Evolutionary conservation across 495 filamentous ascomycete species (phyloP), one percentile per base, ranked within the genome.

Genomic region (Penicillium lividum): DNA sequence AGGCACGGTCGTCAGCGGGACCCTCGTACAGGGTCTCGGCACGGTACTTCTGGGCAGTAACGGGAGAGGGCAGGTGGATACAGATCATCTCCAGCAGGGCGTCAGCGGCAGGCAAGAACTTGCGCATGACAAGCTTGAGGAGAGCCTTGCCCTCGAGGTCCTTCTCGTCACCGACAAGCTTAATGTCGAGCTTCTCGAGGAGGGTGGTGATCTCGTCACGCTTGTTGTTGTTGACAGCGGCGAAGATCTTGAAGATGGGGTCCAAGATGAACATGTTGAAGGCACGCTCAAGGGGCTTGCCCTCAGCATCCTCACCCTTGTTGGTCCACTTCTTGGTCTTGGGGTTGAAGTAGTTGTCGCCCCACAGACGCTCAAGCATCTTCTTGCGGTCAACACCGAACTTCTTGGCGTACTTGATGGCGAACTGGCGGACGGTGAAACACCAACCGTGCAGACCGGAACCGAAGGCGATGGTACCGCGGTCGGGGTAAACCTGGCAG

Each of bases 301-400:
- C 93, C 59, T 97, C 93, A 68, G 88, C 40, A 38, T 50, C 77
- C 62, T 83, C 89, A 58, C 77, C 79, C 65, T 79, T 84, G 80
- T 87, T 99, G 72, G 92, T 91, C 94, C 94, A 99, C 86, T 99
- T 99, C 90, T 97, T 99, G 84, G 94, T 99, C 77, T 89, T 86
- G 59, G 94, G 91, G 84, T 98, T 98, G 89, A 99, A 98, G 85
- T 87, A 99, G 83, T 91, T 97, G 87, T 99, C 95, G 69, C 94
- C 94, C 94, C 94, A 98, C 68, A 98, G 89, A 86, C 95, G 92
- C 82, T 96, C 91, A 87, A 98, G 96, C 95, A 98, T 96, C 91
- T 98, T 98, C 79, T 84, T 86, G 78, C 89, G 90, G 85, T 98
- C 95, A 69, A 98, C 95, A 87, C 94, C 94, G 72, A 98, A 98